Base-by-base conservation (phyloP, 805 yeast species). In the Helenozyma rhizophorensis region DNA sequence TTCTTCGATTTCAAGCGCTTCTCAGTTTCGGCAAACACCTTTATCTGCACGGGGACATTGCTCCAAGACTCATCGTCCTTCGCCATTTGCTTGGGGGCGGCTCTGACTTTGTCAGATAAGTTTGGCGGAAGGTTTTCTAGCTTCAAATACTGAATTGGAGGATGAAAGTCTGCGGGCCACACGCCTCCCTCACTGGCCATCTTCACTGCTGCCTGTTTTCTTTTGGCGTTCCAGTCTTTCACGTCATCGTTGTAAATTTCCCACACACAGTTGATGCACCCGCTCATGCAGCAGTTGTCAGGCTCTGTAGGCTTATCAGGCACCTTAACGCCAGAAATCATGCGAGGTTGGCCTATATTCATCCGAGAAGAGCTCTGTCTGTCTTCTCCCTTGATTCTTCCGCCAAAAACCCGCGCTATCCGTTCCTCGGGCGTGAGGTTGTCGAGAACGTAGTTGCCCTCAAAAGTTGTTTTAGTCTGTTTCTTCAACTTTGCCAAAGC, bases 211-310 rank as follows among this genome's bases (percentile, higher is more conserved):
- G 96, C 96, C 35, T 67, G 54, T 23, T 58, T 60, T 13, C 95
- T 65, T 49, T 67, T 59, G 1, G 42, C 53, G 48, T 78, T 76
- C 96, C 96, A 93, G 21, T 86, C 86, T 42, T 77, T 80, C 30
- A 89, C 50, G 54, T 93, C 97, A 33, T 90, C 97, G 44, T 83
- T 80, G 54, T 77, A 90, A 34, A 85, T 62, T 48, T 89, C 96
- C 97, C 97, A 93, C 2, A 90, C 97, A 58, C 98, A 90, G 58
- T 90, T 88, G 19, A 86, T 79, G 58, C 98, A 90, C 1, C 98
- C 98, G 37, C 93, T 80, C 95, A 88, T 88, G 58, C 98, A 90
- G 57, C 98, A 90, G 56, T 90, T 88, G 47, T 89, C 95, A 2
- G 97, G 97, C 47, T 86, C 96, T 4, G 62, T 65, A 0, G 98